phyloP scores from a whole-genome alignment of 768 basidiomycete genomes.

The Boletus rubroflammeus region DNA sequence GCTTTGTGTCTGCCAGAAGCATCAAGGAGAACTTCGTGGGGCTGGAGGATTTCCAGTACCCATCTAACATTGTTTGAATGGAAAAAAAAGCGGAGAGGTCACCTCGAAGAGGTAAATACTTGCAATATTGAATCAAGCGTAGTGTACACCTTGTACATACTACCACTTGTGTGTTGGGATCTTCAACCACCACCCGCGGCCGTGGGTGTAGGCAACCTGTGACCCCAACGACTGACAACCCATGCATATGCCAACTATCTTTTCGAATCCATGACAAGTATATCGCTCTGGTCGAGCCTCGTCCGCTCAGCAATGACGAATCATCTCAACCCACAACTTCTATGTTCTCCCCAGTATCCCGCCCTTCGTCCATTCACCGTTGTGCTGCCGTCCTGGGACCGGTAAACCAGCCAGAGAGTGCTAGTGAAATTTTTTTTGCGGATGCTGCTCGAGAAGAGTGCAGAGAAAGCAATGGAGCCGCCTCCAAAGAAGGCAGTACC shows the following conservation, averaged over 20 bases:
- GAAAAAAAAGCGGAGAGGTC: neutral
- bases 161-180: neutral
- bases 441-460: constrained; percentile 58
- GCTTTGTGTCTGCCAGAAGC: constrained; percentile 84
- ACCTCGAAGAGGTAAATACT: neutral
- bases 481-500: constrained; percentile 6
- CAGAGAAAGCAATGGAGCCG: constrained; percentile 25
- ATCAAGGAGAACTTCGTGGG: constrained; percentile 97
- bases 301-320: neutral
- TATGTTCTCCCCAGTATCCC: neutral
- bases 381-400: constrained; percentile 3
- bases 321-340: neutral
- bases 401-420: constrained; percentile 29
- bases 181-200: no score
- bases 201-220: neutral
- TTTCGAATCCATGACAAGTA: neutral
- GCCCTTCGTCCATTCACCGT: neutral
- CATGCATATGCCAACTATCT: neutral
- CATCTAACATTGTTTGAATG: constrained; percentile 72
- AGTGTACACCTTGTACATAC: neutral
- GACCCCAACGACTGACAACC: neutral
- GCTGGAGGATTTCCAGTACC: constrained; percentile 77
- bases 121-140: neutral
- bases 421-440: constrained; percentile 61
- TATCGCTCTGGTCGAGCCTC: neutral